A percentile compares a stretch with the other conserved stretches of the same genome.
Evolutionary conservation across 1,284 basidiomycete species (phyloP).

Genomic region (Termitomyces sp.): DNA sequence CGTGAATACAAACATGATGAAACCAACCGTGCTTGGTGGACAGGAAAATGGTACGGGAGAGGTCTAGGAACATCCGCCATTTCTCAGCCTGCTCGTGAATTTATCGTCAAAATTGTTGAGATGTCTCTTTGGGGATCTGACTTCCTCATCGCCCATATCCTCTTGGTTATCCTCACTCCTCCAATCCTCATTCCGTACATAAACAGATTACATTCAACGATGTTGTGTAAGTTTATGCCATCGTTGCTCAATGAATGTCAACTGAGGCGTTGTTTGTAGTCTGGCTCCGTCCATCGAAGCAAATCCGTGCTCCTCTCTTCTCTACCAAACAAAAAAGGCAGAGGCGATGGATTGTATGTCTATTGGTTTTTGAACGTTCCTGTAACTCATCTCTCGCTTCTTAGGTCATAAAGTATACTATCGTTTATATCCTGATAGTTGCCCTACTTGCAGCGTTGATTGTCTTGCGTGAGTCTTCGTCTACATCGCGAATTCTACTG

Average conservation of each 20-base stretch:
- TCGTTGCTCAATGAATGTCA: conserved; percentile 12
- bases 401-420: conserved; percentile 74
- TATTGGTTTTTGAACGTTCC: background rate
- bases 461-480: conserved; percentile 56
- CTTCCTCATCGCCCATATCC: conserved; percentile 77
- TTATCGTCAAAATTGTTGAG: conserved; percentile 95
- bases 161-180: conserved; percentile 80
- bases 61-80: conserved; percentile 81
- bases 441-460: conserved; percentile 80
- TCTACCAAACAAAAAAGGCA: conserved; percentile 90
- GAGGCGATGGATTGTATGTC: conserved; percentile 81
- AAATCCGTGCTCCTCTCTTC: conserved; percentile 93
- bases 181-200: conserved; percentile 84
- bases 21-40: conserved; percentile 97
- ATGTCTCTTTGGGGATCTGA: conserved; percentile 93
- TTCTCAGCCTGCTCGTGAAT: conserved; percentile 93
- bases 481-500: background rate
- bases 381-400: conserved; percentile 10
- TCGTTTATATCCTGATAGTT: conserved; percentile 80
- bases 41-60: conserved; percentile 95
- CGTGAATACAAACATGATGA: conserved; percentile 97
- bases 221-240: conserved; percentile 65
- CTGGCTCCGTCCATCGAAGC: conserved; percentile 87
- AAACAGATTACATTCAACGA: conserved; percentile 86
- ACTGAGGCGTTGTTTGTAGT: conserved; percentile 42